phyloP scores from a whole-genome alignment of 176 grass and related monocot genomes.

The Bothriochloa decipiens region DNA sequence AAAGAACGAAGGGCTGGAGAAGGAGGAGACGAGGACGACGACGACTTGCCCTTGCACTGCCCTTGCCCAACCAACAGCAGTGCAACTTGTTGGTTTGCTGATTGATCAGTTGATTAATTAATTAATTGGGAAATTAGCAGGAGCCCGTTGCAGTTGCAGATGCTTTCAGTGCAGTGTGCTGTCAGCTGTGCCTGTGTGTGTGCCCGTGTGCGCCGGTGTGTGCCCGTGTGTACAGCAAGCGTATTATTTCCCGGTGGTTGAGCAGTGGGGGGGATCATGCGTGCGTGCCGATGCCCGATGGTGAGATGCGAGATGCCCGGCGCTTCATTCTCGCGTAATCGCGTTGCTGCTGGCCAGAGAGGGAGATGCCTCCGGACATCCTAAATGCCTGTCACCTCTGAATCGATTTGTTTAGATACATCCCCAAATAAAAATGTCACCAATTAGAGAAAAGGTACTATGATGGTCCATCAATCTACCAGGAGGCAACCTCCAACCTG shows the following conservation, averaged over 20 bases:
- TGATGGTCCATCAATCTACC: neutral
- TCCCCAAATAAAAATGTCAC: neutral
- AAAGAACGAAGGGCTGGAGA: neutral
- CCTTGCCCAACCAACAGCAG: too few species aligned
- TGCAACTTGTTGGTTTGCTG: too few species aligned
- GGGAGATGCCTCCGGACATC: neutral
- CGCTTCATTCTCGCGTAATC: neutral
- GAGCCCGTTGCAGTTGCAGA: neutral
- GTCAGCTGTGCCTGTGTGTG: neutral
- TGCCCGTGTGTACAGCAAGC: neutral
- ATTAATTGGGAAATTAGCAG: conserved; percentile 8
- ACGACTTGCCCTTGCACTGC: too few species aligned
- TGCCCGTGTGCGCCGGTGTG: conserved; percentile 1
- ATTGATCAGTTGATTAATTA: neutral
- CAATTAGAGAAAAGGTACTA: neutral
- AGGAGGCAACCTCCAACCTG: too few species aligned
- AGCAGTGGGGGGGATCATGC: neutral
- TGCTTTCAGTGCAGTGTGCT: too few species aligned
- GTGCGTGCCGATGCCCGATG: neutral
- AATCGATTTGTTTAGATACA: neutral
- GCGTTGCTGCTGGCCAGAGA: neutral
- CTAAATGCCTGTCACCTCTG: neutral
- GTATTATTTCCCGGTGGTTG: conserved; percentile 42
- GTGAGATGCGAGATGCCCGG: neutral
- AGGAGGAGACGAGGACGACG: too few species aligned